phyloP scores from a whole-genome alignment of 140 eudicot species.

The Flaveria floridana region DNA sequence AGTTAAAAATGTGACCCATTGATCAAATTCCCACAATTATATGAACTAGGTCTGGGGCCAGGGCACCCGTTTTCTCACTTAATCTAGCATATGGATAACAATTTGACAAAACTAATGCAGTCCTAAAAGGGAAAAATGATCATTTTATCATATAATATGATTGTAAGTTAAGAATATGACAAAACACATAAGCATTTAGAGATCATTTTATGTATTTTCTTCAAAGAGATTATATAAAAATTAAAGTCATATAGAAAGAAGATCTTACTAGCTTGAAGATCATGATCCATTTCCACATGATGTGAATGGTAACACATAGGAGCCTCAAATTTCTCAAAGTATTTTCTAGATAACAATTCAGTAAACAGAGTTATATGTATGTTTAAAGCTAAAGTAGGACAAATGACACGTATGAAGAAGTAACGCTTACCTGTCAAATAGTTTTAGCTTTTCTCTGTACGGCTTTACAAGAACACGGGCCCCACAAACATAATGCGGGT shows the following conservation, averaged over 20 bases:
- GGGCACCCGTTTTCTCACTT: background rate
- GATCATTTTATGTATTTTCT: background rate
- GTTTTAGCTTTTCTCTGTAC: slow-evolving; percentile 64
- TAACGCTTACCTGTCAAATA: slow-evolving; percentile 47
- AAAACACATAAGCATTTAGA: background rate
- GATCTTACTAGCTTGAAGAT: slow-evolving; percentile 60
- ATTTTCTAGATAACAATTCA: slow-evolving; percentile 49
- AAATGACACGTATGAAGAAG: background rate
- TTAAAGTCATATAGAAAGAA: background rate
- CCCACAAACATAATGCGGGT: slow-evolving; percentile 75
- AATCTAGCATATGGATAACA: background rate
- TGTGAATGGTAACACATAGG: slow-evolving; percentile 42
- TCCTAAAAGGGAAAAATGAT: background rate
- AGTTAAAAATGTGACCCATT: background rate
- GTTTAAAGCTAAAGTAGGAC: slow-evolving; percentile 3
- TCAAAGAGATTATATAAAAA: background rate
- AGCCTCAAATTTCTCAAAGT: slow-evolving; percentile 55
- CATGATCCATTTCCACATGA: slow-evolving; percentile 44
- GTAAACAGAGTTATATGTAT: background rate
- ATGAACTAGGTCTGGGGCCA: background rate
- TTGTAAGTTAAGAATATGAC: background rate
- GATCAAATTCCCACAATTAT: background rate
- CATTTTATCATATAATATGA: background rate
- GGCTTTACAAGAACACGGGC: slow-evolving; percentile 89
- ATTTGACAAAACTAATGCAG: background rate